Conservation (phyloP, 441 rosid genomes). For the Capsella rubella region DNA sequence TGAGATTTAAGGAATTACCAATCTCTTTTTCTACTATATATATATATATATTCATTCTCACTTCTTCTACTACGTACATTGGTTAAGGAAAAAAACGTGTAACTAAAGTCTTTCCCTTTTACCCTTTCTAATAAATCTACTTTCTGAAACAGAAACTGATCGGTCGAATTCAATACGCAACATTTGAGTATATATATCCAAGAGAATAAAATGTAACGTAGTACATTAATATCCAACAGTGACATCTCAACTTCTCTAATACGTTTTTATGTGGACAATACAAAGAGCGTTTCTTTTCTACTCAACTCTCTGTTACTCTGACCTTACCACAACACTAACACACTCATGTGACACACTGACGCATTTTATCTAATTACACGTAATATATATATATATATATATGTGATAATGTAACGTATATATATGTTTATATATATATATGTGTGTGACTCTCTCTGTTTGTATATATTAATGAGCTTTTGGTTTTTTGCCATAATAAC, state of each 20-base stretch:
- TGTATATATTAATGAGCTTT: conserved; percentile 26
- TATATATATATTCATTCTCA: not conserved
- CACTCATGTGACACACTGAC: conserved; percentile 49
- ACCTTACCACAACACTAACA: conserved; percentile 38
- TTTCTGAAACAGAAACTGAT: conserved; percentile 37
- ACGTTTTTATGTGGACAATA: conserved; percentile 43
- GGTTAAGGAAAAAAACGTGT: conserved; percentile 6
- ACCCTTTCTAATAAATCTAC: not conserved
- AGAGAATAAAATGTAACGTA: conserved; percentile 38
- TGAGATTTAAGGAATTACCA: conserved; percentile 23
- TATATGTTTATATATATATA: too few species aligned
- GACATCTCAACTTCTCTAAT: conserved; percentile 47
- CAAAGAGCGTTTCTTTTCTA: conserved; percentile 32
- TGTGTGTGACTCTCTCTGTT: not conserved
- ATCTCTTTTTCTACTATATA: not conserved
- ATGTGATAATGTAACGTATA: not conserved
- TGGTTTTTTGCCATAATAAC: conserved; percentile 2
- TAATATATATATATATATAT: not conserved
- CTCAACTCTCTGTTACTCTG: conserved; percentile 42
- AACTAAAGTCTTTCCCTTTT: conserved; percentile 20
- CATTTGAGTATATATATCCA: conserved; percentile 37
- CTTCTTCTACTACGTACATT: not conserved
- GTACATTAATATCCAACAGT: conserved; percentile 41
- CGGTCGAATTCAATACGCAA: conserved; percentile 39
- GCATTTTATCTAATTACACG: conserved; percentile 31